Percentiles rank a stretch among this genome's conserved stretches.
These are phyloP conservation scores for Lactarius sp. DNA, from an alignment of 768 basidiomycete species.

Conservation along the genomic window DNA sequence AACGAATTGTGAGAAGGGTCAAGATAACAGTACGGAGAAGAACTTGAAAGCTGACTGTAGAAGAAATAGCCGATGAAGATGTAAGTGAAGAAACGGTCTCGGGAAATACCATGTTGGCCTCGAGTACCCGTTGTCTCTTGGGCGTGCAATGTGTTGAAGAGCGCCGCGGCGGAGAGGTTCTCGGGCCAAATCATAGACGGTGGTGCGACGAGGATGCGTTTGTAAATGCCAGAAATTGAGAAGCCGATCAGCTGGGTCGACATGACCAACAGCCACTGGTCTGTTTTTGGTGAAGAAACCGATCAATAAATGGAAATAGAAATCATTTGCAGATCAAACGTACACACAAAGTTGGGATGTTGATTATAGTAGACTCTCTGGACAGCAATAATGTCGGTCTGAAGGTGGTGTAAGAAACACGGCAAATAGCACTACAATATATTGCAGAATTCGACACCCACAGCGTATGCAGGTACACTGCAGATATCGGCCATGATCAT, in stretches of 20 bases:
- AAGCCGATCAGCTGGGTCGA: constrained; percentile 41
- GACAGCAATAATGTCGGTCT: constrained; percentile 44
- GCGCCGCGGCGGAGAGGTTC: constrained; percentile 40
- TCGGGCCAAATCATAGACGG: constrained; percentile 45
- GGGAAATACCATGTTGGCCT: constrained; percentile 42
- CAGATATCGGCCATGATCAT: constrained; percentile 36
- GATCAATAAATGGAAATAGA: not conserved
- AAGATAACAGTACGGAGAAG: constrained; percentile 52
- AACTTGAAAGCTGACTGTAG: constrained; percentile 46
- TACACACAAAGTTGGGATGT: constrained; percentile 34
- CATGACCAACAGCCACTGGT: constrained; percentile 39
- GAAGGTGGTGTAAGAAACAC: not conserved
- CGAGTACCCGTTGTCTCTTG: constrained; percentile 41
- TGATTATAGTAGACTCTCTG: constrained; percentile 45
- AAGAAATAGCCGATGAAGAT: constrained; percentile 35
- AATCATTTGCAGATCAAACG: not conserved
- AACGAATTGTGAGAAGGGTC: not conserved
- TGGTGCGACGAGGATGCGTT: constrained; percentile 43
- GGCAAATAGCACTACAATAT: not conserved
- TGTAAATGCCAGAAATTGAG: constrained; percentile 40
- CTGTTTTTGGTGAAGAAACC: constrained; percentile 2
- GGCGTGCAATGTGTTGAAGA: constrained; percentile 42
- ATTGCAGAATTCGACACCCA: constrained; percentile 4
- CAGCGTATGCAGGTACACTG: constrained; percentile 36
- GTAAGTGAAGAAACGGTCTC: constrained; percentile 50